phyloP scores from a whole-genome alignment of 805 yeast species.

The Helenozyma rhizophorensis region DNA sequence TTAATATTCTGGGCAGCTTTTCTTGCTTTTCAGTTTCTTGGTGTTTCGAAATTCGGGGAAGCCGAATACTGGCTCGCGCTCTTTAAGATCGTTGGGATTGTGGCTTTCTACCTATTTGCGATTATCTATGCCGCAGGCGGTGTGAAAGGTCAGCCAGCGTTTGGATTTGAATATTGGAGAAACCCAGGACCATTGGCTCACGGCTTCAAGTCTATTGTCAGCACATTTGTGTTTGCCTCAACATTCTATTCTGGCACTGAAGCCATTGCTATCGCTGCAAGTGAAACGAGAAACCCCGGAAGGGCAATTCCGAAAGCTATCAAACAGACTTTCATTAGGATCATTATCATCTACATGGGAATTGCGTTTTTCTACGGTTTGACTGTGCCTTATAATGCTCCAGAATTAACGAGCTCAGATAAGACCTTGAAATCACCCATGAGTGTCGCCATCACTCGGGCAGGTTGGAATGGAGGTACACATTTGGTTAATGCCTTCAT shows the following conservation, averaged over 20 bases:
- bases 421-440: conserved; percentile 42
- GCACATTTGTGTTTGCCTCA: conserved; percentile 55
- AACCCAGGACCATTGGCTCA: conserved; percentile 39
- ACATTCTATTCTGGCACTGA: conserved; percentile 60
- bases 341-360: conserved; percentile 49
- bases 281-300: conserved; percentile 57
- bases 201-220: conserved; percentile 54
- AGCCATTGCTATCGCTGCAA: conserved; percentile 54
- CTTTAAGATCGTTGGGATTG: conserved; percentile 42
- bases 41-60: conserved; percentile 55
- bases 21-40: conserved; percentile 45
- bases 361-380: conserved; percentile 55
- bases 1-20: conserved; percentile 51
- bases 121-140: conserved; percentile 45
- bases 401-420: conserved; percentile 33
- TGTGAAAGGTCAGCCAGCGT: conserved; percentile 31
- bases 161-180: conserved; percentile 42
- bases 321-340: conserved; percentile 52
- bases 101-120: conserved; percentile 49
- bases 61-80: conserved; percentile 52
- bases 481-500: conserved; percentile 61
- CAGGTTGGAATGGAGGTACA: conserved; percentile 41
- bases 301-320: conserved; percentile 56
- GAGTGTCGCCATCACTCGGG: conserved; percentile 35
- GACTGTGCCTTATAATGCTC: conserved; percentile 54